Evolutionary conservation across 1,284 basidiomycete genomes (phyloP).

Genomic region (Golubevia sp.): DNA sequence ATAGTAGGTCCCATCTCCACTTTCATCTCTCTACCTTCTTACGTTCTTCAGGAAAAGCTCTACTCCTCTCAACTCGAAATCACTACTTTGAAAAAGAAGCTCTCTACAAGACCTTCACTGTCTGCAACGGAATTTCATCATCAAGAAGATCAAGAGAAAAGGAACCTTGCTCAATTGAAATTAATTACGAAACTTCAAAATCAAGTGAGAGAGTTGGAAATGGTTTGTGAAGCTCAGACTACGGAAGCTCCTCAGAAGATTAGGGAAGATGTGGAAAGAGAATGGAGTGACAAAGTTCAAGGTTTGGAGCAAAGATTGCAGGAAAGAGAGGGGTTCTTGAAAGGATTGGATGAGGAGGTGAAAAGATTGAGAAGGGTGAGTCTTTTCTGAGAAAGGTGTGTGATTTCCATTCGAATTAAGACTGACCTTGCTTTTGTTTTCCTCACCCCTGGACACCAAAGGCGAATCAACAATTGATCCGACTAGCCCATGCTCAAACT

Average conservation of each 20-base stretch:
- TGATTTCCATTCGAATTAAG: not conserved
- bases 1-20: conserved; percentile 11
- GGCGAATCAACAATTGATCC: conserved; percentile 19
- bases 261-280: conserved; percentile 48
- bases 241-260: conserved; percentile 35
- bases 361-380: conserved; percentile 4
- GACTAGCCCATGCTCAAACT: conserved; percentile 36
- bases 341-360: conserved; percentile 1
- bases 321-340: conserved; percentile 35
- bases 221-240: conserved; percentile 42
- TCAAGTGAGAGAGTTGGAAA: conserved; percentile 42
- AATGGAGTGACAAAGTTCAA: conserved; percentile 15
- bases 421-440: not conserved
- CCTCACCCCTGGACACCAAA: not conserved
- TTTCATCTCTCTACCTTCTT: conserved; percentile 31
- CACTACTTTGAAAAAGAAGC: conserved; percentile 18
- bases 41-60: conserved; percentile 44
- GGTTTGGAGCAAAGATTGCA: conserved; percentile 14
- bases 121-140: too few relatives aligned
- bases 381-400: not conserved
- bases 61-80: conserved; percentile 36
- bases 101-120: conserved; percentile 25
- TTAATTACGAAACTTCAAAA: conserved; percentile 28
- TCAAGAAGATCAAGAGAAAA: conserved; percentile 10
- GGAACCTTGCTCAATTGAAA: conserved; percentile 14